Base-by-base conservation (phyloP, 495 filamentous ascomycete genomes). In the Hypoxylon perforatum region DNA sequence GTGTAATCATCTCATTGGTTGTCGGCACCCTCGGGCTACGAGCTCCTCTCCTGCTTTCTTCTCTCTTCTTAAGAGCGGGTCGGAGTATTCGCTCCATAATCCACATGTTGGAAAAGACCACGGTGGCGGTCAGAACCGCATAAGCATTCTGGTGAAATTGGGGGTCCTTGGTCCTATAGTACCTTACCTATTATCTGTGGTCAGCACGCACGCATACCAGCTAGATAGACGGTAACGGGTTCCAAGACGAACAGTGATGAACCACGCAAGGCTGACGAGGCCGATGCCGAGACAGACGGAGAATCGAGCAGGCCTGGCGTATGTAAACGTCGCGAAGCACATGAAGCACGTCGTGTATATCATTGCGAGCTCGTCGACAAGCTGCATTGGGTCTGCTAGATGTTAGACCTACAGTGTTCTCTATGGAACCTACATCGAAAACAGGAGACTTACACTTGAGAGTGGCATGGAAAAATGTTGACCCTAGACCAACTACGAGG, bases 311-410 rank as follows among this genome's bases (percentile, higher is more conserved):
- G 92, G 81, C 61, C 84, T 83, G 4, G 82, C 86, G 77, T 94
- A 91, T 9, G 90, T 88, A 75, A 97, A 95, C 17, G 91, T 91
- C 12, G 92, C 92, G 75, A 90, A 96, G 75, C 83, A 78, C 90
- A 97, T 96, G n/a, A 97, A 77, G 66, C 91, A 96, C 7, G 94
- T 96, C 1, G 94, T 97, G 74, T 99, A 98, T 25, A 99, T 97
- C 95, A 98, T 98, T 61, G 90, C 92, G 7, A 97, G 85, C 77
- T 99, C 95, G 71, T 99, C 95, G 33, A 97, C 90, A 14, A 98
- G 87, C 73, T 99, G 95, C 95, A 97, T 97, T 1, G 93, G 92
- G 78, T 99, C 93, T 97, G 75, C 55, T 52, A 35, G 21, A 50
- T 23, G 51, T 69, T 39, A 73, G 69, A 18, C 60, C 30, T 42